A percentile compares a stretch with the other conserved stretches of the same genome.
Conservation (phyloP, 2,329 filamentous ascomycete species). For the Botrytis aclada region DNA sequence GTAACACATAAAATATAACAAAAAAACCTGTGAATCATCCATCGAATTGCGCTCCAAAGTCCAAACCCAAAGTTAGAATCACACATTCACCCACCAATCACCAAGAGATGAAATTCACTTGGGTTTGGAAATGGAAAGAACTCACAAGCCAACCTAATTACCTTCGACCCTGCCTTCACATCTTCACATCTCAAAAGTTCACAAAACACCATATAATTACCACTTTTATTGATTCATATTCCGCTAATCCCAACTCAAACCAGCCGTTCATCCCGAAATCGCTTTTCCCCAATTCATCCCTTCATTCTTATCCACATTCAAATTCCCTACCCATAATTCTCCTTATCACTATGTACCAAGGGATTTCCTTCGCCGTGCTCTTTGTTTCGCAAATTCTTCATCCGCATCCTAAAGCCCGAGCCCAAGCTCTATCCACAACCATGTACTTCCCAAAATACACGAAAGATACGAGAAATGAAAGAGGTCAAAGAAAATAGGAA, state of each 20-base stretch:
- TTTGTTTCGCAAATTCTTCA: not conserved
- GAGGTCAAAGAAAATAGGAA: not conserved
- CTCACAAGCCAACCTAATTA: not conserved
- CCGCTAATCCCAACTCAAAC: not conserved
- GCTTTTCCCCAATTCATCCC: not conserved
- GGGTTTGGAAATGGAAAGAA: too few species aligned
- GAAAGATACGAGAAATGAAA: not conserved
- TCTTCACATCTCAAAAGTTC: not conserved
- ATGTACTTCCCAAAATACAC: not conserved
- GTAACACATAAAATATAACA: too few species aligned
- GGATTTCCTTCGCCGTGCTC: not conserved
- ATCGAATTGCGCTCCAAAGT: not conserved
- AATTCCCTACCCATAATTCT: not conserved
- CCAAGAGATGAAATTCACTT: not conserved
- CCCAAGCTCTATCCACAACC: not conserved
- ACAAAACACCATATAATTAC: not conserved
- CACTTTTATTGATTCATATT: not conserved
- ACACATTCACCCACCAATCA: not conserved
- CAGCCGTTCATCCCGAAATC: not conserved
- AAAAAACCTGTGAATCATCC: not conserved
- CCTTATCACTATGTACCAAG: slow-evolving; percentile 1
- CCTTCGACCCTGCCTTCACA: not conserved
- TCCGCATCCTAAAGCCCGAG: not conserved
- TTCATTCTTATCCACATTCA: not conserved
- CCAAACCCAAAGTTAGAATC: not conserved